These are phyloP conservation scores for Phyllosticta citribraziliensis DNA, from an alignment of 2,329 filamentous ascomycete genomes.

Conservation along the genomic window DNA sequence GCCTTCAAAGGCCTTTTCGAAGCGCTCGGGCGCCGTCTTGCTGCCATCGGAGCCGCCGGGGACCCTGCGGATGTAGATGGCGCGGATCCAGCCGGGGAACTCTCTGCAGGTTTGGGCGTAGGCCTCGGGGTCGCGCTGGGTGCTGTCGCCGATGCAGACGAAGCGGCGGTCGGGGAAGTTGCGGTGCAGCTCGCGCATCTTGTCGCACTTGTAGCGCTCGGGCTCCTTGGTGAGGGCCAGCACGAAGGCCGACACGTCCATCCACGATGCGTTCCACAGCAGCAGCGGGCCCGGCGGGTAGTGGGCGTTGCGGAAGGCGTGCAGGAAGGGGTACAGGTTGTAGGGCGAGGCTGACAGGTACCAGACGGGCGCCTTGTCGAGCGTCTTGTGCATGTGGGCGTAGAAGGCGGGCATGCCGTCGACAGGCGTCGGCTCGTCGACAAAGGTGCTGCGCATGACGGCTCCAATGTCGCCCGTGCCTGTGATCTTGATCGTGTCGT, in stretches of 20 bases:
- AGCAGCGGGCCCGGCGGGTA: constrained; percentile 75
- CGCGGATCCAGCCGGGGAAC: constrained; percentile 65
- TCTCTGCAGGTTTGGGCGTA: constrained; percentile 69
- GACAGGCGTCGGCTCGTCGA: constrained; percentile 61
- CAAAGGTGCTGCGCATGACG: constrained; percentile 76
- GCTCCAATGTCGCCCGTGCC: constrained; percentile 69
- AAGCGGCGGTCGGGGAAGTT: constrained; percentile 75
- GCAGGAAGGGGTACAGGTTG: constrained; percentile 84
- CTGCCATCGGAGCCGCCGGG: constrained; percentile 65
- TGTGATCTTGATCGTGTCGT: constrained; percentile 92
- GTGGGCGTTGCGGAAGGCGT: constrained; percentile 57
- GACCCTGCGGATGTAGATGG: constrained; percentile 80
- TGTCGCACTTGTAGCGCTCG: constrained; percentile 73
- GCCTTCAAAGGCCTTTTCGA: constrained; percentile 71
- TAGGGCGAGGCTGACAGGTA: constrained; percentile 92
- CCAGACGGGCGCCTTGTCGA: constrained; percentile 66
- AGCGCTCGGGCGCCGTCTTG: constrained; percentile 55
- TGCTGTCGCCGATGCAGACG: constrained; percentile 81
- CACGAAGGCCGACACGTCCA: constrained; percentile 71
- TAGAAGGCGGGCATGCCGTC: constrained; percentile 81
- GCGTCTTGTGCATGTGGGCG: constrained; percentile 46
- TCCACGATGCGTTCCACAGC: constrained; percentile 76
- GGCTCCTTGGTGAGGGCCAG: constrained; percentile 71
- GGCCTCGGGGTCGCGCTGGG: constrained; percentile 81
- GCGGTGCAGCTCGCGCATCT: constrained; percentile 64